A percentile compares a stretch with the other conserved stretches of the same genome.
phyloP scores from a whole-genome alignment of 108 stramenopile species.

The Craspedostauros australis region DNA sequence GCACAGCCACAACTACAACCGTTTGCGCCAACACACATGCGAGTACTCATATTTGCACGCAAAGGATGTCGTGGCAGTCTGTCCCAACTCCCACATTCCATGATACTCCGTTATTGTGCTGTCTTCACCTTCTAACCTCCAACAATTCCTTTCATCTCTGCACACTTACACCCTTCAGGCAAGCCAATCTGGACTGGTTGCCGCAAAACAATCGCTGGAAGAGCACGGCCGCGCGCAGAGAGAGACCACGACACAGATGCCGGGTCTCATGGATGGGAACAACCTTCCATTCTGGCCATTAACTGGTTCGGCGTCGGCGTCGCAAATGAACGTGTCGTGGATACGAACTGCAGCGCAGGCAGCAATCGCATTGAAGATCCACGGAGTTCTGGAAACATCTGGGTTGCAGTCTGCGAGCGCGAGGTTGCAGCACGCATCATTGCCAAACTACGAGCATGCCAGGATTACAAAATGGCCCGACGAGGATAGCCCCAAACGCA shows the following conservation, averaged over 20 bases:
- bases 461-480: constrained; percentile 50
- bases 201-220: constrained; percentile 64
- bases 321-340: constrained; percentile 60
- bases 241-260: constrained; percentile 33
- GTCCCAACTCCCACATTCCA: no score
- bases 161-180: constrained; percentile 39
- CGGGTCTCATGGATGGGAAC: constrained; percentile 39
- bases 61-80: no score
- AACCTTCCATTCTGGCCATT: constrained; percentile 13
- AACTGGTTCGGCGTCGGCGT: constrained; percentile 9
- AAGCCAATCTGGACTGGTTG: constrained; percentile 83
- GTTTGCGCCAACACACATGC: no score
- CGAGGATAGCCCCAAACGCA: constrained; percentile 14
- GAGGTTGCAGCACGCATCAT: constrained; percentile 77
- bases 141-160: no score
- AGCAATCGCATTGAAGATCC: constrained; percentile 79
- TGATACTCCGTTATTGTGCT: no score
- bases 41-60: no score
- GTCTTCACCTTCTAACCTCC: no score
- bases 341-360: constrained; percentile 83
- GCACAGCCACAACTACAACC: no score
- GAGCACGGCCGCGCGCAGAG: constrained; percentile 44
- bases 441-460: constrained; percentile 62
- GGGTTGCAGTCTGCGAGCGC: constrained; percentile 77
- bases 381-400: constrained; percentile 81